A percentile compares a stretch with the other conserved stretches of the same genome.
phyloP scores from a whole-genome alignment of 108 stramenopile genomes.

The Phaeodactylum tricornutum region DNA sequence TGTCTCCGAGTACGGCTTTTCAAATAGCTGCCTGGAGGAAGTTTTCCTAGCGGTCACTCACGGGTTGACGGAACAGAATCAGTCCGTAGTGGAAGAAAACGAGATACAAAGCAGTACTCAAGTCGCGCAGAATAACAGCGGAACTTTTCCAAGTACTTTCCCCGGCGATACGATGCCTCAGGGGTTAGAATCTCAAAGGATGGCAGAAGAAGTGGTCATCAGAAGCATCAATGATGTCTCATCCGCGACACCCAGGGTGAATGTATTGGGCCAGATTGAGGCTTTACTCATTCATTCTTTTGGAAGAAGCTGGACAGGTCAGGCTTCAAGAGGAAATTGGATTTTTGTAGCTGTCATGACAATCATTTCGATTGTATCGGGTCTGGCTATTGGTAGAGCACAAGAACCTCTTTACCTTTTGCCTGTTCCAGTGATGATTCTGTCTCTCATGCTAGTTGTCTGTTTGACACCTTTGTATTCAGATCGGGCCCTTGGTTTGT shows the following conservation, averaged over 20 bases:
- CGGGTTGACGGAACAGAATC: constrained; percentile 3
- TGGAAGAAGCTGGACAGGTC: constrained; percentile 24
- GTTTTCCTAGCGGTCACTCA: constrained; percentile 41
- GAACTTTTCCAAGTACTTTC: too few species aligned
- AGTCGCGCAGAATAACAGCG: too few species aligned
- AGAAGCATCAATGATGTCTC: constrained; percentile 2
- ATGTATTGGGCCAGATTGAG: constrained; percentile 14
- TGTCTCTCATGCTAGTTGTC: constrained; percentile 26
- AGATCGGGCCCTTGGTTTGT: constrained; percentile 25
- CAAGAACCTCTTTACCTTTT: too few species aligned
- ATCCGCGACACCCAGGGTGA: constrained; percentile 15
- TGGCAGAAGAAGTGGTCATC: neutral
- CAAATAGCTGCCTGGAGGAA: constrained; percentile 48
- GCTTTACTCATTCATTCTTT: constrained; percentile 16
- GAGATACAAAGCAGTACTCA: too few species aligned
- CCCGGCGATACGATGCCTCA: neutral
- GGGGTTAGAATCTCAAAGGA: neutral
- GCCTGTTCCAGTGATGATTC: constrained; percentile 12
- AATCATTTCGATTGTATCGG: too few species aligned
- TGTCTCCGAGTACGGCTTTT: constrained; percentile 42
- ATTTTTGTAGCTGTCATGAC: too few species aligned
- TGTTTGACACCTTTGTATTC: constrained; percentile 30
- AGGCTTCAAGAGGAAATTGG: constrained; percentile 26
- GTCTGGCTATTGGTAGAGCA: too few species aligned
- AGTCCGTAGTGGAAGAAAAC: constrained; percentile 4